A percentile compares a stretch with the other conserved stretches of the same genome.
Conservation (phyloP, 768 basidiomycete species). For the Tricholoma sp. region DNA sequence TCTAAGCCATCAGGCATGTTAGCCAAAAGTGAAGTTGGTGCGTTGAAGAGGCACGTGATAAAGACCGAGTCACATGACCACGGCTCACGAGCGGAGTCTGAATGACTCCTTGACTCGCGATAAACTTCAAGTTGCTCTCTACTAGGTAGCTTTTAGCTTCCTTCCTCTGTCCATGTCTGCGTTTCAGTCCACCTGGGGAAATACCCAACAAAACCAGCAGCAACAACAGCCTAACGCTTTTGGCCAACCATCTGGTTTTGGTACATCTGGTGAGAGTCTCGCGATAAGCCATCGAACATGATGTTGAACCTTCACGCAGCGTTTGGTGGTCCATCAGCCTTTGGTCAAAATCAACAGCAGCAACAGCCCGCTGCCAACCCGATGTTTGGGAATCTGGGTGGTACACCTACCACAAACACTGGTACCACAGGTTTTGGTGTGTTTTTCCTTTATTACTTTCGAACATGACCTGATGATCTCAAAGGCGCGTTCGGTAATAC, state of each 20-base stretch:
- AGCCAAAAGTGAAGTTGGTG: background rate
- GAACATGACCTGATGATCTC: conserved; percentile 14
- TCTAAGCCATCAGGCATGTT: conserved; percentile 50
- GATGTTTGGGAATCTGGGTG: conserved; percentile 68
- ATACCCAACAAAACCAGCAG: conserved; percentile 59
- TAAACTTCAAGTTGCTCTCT: conserved; percentile 11
- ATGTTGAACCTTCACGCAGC: conserved; percentile 28
- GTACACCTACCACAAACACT: conserved; percentile 27
- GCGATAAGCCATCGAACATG: conserved; percentile 17
- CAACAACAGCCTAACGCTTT: conserved; percentile 55
- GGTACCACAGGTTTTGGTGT: conserved; percentile 39
- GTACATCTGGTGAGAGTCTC: conserved; percentile 42
- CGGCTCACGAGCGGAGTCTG: conserved; percentile 26
- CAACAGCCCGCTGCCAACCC: conserved; percentile 49
- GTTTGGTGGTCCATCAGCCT: conserved; percentile 52
- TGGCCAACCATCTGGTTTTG: conserved; percentile 67
- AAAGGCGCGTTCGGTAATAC: conserved; percentile 42
- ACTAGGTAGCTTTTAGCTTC: conserved; percentile 9
- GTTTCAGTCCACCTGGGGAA: conserved; percentile 57
- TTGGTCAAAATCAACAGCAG: conserved; percentile 56
- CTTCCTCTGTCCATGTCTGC: conserved; percentile 4
- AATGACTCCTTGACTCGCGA: conserved; percentile 23
- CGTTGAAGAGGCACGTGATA: too few relatives aligned
- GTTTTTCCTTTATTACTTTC: conserved; percentile 14
- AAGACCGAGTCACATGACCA: conserved; percentile 20